phyloP scores from a whole-genome alignment of 2,329 filamentous ascomycete species.

The Aspergillus sp. region DNA sequence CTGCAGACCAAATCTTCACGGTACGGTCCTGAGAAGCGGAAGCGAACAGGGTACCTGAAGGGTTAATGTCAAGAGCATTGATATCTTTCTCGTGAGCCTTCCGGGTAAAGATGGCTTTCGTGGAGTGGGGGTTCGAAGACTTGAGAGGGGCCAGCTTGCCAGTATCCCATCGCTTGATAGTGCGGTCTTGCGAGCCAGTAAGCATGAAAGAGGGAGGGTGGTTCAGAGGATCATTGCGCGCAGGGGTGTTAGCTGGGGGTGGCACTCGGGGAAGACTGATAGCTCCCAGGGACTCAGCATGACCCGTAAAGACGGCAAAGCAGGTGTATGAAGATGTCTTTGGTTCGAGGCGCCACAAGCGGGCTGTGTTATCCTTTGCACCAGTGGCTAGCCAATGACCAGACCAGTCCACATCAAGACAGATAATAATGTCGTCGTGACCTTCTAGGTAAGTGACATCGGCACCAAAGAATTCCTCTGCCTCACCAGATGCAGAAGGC shows the following conservation, averaged over 20 bases:
- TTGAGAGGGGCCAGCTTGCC: constrained; percentile 54
- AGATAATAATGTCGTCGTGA: constrained; percentile 93
- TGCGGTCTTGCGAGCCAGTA: constrained; percentile 92
- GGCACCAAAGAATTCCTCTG: constrained; percentile 71
- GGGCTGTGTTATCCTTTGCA: constrained; percentile 92
- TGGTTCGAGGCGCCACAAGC: constrained; percentile 82
- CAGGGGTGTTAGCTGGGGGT: constrained; percentile 65
- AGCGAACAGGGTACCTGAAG: constrained; percentile 73
- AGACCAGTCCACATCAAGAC: constrained; percentile 91
- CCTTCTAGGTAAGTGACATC: constrained; percentile 83
- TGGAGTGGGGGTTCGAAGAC: constrained; percentile 26
- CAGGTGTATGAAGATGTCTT: constrained; percentile 70
- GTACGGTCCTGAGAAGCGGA: constrained; percentile 95
- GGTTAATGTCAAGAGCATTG: constrained; percentile 83
- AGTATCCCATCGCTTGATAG: constrained; percentile 90
- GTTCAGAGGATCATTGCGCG: constrained; percentile 67
- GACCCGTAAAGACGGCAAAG: constrained; percentile 78
- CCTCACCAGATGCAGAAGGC: constrained; percentile 21
- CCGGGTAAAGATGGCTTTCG: constrained; percentile 70
- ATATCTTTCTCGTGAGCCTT: constrained; percentile 99
- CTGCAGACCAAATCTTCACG: constrained; percentile 92
- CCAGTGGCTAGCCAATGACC: constrained; percentile 95
- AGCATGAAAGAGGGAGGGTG: constrained; percentile 80
- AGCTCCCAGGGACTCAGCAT: constrained; percentile 89
- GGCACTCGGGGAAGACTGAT: constrained; percentile 71